Base-by-base conservation (phyloP, 306 rosid genomes). In the Amphicarpaea edgeworthii region DNA sequence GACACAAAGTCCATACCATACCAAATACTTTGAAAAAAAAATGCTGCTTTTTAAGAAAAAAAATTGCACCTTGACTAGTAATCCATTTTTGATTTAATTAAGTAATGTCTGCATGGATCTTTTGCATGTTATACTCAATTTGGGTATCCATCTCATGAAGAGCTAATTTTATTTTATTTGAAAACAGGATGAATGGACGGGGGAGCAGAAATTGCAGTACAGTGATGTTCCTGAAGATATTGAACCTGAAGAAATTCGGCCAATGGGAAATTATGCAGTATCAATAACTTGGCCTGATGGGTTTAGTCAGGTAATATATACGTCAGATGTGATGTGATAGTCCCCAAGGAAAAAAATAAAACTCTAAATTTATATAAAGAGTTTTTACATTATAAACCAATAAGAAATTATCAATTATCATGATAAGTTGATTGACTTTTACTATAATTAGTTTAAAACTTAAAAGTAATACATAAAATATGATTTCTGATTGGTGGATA, bases 231-330 rank as follows among this genome's bases (percentile, higher is more conserved):
- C 91, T 19, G 96, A 92, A 59, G 92, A 92, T 63, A 89, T 92
- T 61, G 96, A 96, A 89, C 98, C 96, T 0, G 97, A 90, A 77
- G 98, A 96, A 76, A 96, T 96, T 77, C 87, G 90, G 40, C 98
- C 97, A 1, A 89, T 96, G 97, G 97, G 98, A 78, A 96, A 96
- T 78, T 90, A 96, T 78, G 99, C 99, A 0, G 97, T 84, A 76
- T 88, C 96, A 77, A 90, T 96, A 83, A 86, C 91, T 12, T 96
- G 98, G 99, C 97, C 98, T 2, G 96, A 90, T 45, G 96, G 99
- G 16, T 96, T 96, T 80, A 90, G 41, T 79, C 99, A 96, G 99
- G 98, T 96, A 68, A 72, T 37, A 42, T 15, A 37, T 32, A 61
- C 8, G 30, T 41, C 64, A 46, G 46, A 69, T 51, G n/a, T 19